A percentile compares a stretch with the other conserved stretches of the same genome.
Evolutionary conservation across 768 basidiomycete genomes (phyloP).

Genomic region (Chalciporus pseudorubinellus): DNA sequence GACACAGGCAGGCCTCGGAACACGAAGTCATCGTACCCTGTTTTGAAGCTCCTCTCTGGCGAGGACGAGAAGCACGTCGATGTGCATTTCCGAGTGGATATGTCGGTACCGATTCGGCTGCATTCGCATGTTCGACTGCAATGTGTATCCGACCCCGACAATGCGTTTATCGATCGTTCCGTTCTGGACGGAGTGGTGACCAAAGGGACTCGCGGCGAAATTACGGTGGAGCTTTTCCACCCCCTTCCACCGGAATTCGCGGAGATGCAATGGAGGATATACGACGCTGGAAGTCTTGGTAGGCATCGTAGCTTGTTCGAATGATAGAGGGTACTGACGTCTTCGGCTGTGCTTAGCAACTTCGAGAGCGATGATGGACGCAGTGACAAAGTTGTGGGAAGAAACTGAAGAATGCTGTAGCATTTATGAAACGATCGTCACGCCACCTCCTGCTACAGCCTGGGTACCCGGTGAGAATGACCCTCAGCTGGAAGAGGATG

Average conservation of each 20-base stretch:
- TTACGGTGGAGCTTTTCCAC: conserved; percentile 52
- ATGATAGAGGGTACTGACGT: conserved; percentile 1
- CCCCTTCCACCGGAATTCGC: conserved; percentile 60
- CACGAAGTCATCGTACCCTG: conserved; percentile 37
- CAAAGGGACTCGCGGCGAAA: conserved; percentile 49
- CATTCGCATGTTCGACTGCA: conserved; percentile 66
- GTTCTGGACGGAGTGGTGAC: conserved; percentile 63
- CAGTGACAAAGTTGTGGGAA: conserved; percentile 44
- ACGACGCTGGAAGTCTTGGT: conserved; percentile 61
- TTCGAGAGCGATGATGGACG: conserved; percentile 64
- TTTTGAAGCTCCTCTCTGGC: conserved; percentile 16
- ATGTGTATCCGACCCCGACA: conserved; percentile 54
- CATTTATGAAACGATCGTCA: conserved; percentile 49
- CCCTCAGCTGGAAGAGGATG: conserved; percentile 11
- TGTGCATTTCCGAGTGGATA: conserved; percentile 57
- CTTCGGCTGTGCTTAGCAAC: conserved; percentile 43
- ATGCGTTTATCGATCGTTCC: conserved; percentile 43
- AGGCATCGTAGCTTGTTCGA: conserved; percentile 12
- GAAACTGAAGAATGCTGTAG: conserved; percentile 46
- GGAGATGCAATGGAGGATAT: conserved; percentile 63
- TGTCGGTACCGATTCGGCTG: conserved; percentile 47
- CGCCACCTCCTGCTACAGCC: conserved; percentile 18
- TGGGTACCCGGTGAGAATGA: conserved; percentile 9
- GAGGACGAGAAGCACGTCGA: conserved; percentile 41
- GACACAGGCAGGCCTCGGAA: conserved; percentile 53